Percentiles rank a stretch among this genome's conserved stretches.
Evolutionary conservation across 257 asterid species (phyloP).

Genomic region (Knoxia roxburghii): DNA sequence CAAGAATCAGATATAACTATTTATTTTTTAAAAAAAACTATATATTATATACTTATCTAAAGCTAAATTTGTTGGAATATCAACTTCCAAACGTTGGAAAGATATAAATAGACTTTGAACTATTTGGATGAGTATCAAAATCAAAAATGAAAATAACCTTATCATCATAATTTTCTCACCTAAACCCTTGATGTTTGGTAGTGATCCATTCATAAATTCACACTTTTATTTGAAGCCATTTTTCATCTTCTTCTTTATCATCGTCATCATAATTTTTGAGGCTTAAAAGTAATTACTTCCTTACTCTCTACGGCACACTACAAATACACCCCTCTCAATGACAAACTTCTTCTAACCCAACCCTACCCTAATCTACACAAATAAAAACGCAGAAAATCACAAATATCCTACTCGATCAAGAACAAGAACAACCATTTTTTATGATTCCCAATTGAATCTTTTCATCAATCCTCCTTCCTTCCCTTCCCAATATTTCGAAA

Average conservation of each 20-base stretch:
- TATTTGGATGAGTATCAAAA: not conserved
- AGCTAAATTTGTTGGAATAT: too few species aligned
- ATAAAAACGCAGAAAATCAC: constrained; percentile 2
- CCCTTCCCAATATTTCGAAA: constrained; percentile 26
- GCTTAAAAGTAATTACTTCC: not conserved
- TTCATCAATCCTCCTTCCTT: not conserved
- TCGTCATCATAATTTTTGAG: not conserved
- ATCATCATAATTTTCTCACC: not conserved
- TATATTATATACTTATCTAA: too few species aligned
- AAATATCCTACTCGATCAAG: not conserved
- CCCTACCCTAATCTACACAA: not conserved
- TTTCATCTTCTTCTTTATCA: too few species aligned
- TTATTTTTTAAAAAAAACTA: too few species aligned
- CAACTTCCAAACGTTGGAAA: too few species aligned
- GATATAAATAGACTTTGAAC: too few species aligned
- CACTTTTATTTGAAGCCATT: not conserved
- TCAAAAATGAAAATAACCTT: not conserved
- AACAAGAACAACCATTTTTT: not conserved
- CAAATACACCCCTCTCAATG: too few species aligned
- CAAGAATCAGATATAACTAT: too few species aligned
- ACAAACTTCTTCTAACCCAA: too few species aligned
- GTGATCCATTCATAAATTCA: not conserved
- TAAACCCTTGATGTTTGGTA: not conserved
- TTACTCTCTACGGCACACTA: not conserved
- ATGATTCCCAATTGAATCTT: not conserved